Percentiles rank a stretch among this genome's conserved stretches.
Evolutionary conservation across 1,284 basidiomycete genomes (phyloP).

Genomic region (Cutaneotrichosporon mucoides): DNA sequence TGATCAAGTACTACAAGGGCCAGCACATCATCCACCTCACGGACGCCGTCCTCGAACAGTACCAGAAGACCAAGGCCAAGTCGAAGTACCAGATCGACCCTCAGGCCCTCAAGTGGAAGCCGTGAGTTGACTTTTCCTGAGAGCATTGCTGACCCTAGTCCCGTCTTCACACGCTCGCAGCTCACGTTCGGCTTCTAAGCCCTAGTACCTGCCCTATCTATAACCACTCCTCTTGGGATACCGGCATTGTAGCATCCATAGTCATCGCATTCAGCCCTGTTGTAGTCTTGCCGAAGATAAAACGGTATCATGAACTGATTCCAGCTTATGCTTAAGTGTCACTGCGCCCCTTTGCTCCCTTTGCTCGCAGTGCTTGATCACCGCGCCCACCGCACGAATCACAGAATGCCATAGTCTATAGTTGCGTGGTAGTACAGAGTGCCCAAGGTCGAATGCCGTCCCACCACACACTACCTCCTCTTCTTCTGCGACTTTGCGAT

Average conservation of each 20-base stretch:
- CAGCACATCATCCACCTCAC: constrained; percentile 91
- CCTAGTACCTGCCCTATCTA: neutral
- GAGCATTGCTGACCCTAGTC: constrained; percentile 39
- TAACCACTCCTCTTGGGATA: neutral
- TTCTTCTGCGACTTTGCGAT: constrained; percentile 43
- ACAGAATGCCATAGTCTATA: neutral
- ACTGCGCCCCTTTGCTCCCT: too few relatives aligned
- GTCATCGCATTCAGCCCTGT: neutral
- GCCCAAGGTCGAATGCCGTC: neutral
- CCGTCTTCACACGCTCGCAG: constrained; percentile 83
- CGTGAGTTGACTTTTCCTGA: constrained; percentile 44
- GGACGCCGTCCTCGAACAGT: constrained; percentile 83
- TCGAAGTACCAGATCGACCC: constrained; percentile 74
- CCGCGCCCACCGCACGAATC: too few relatives aligned
- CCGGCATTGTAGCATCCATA: constrained; percentile 6
- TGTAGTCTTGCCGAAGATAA: neutral
- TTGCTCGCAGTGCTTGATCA: too few relatives aligned
- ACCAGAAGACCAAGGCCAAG: constrained; percentile 79
- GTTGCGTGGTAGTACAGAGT: neutral
- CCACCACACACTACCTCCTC: constrained; percentile 14
- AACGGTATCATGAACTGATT: too few relatives aligned
- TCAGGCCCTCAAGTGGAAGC: constrained; percentile 81
- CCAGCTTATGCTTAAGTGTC: too few relatives aligned
- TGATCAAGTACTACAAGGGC: constrained; percentile 96
- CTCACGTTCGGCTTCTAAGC: constrained; percentile 77